Conservation (phyloP, 148 eudicot genomes). For the Mesembryanthemum crystallinum region DNA sequence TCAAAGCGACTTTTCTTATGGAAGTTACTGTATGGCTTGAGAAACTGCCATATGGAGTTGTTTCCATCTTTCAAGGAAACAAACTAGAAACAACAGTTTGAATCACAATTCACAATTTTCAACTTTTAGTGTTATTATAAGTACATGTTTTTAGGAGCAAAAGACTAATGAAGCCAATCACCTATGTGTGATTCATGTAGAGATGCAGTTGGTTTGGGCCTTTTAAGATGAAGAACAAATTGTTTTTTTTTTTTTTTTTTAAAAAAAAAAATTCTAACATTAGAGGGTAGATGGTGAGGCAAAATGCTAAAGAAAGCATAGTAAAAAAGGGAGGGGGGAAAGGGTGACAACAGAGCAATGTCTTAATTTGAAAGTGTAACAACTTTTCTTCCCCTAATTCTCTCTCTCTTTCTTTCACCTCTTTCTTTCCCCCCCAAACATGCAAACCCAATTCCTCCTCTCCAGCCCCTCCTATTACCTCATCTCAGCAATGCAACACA, state of each 20-base stretch:
- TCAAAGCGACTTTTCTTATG: not conserved
- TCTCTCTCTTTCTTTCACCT: conserved; percentile 6
- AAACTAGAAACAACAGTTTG: not conserved
- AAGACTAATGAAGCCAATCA: not conserved
- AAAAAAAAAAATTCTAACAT: not conserved
- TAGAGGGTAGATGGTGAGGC: too few species aligned
- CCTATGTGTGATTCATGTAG: not conserved
- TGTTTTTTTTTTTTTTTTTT: too few species aligned
- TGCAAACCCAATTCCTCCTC: conserved; percentile 13
- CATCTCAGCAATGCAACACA: conserved; percentile 3
- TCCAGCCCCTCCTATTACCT: not conserved
- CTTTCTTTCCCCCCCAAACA: not conserved
- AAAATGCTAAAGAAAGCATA: not conserved
- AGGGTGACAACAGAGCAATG: conserved; percentile 7
- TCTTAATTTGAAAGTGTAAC: conserved; percentile 23
- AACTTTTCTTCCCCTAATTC: conserved; percentile 2
- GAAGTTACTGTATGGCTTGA: not conserved
- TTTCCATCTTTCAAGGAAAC: not conserved
- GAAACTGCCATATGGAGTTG: not conserved
- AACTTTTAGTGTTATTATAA: too few species aligned
- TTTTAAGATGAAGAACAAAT: too few species aligned
- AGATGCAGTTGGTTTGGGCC: too few species aligned
- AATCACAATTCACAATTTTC: too few species aligned
- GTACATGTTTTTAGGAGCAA: too few species aligned
- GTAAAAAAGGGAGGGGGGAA: not conserved